These are phyloP conservation scores for Tausonia pullulans DNA, from an alignment of 1,284 basidiomycete genomes.

Conservation along the genomic window DNA sequence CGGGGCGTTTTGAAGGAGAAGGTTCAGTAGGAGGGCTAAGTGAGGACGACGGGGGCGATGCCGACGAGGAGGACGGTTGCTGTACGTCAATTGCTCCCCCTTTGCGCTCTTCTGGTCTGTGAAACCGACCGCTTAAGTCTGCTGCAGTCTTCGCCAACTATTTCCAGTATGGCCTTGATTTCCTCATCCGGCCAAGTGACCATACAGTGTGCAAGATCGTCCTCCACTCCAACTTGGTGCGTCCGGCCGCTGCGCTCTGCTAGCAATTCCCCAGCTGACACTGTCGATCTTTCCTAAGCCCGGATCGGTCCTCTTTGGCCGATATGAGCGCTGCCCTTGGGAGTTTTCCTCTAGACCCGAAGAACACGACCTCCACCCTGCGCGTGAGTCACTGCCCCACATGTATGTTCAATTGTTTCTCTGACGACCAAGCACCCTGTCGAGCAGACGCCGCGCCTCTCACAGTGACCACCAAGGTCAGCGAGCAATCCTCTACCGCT, in stretches of 20 bases:
- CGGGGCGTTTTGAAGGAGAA: too few relatives aligned
- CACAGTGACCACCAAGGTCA: not conserved
- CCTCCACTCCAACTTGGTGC: not conserved
- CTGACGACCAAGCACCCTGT: not conserved
- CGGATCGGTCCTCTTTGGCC: not conserved
- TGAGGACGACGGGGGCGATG: not conserved
- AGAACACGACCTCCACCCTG: not conserved
- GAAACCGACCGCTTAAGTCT: too few relatives aligned
- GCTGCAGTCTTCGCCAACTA: not conserved
- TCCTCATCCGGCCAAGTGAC: not conserved
- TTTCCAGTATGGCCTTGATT: not conserved
- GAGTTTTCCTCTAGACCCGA: not conserved
- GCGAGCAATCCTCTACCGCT: too few relatives aligned
- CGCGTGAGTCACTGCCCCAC: not conserved
- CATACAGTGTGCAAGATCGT: not conserved
- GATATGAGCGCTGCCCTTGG: slow-evolving; percentile 4
- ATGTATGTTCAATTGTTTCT: not conserved
- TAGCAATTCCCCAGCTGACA: not conserved
- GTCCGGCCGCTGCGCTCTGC: not conserved
- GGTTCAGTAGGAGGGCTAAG: too few relatives aligned
- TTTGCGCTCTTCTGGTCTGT: too few relatives aligned
- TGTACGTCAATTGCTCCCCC: too few relatives aligned
- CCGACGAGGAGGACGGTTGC: not conserved
- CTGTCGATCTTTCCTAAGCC: not conserved
- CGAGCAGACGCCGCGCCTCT: not conserved